Evolutionary conservation across 768 basidiomycete species (phyloP).

Genomic region (Tricholoma hemisulphureum): DNA sequence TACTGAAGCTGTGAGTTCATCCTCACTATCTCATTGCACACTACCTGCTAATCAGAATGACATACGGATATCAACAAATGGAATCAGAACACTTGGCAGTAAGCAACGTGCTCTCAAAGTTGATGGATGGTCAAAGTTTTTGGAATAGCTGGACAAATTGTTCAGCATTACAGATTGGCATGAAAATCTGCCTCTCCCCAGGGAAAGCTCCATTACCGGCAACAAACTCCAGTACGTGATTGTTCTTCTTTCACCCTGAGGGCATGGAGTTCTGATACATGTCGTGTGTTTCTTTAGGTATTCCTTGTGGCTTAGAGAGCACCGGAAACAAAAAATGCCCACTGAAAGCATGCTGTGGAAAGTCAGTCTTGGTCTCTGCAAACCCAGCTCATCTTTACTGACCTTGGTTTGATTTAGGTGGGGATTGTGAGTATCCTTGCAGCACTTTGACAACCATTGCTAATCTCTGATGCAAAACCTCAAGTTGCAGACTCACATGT

Average conservation of each 20-base stretch:
- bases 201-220: neutral
- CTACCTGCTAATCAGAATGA: neutral
- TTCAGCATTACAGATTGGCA: neutral
- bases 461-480: neutral
- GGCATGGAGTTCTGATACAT: neutral
- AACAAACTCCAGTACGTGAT: neutral
- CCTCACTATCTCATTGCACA: neutral
- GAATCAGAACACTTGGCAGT: neutral
- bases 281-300: conserved; percentile 2
- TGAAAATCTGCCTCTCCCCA: neutral
- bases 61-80: neutral
- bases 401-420: neutral
- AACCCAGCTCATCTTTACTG: neutral
- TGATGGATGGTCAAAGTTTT: neutral
- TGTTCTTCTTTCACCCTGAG: too few species aligned
- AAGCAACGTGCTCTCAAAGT: neutral
- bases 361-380: conserved; percentile 4
- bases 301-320: conserved; percentile 14
- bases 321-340: conserved; percentile 13
- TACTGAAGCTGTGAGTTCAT: neutral
- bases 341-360: conserved; percentile 13
- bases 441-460: neutral
- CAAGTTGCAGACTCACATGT: neutral
- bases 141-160: neutral
- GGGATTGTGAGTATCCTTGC: neutral